A percentile compares a stretch with the other conserved stretches of the same genome.
These are phyloP conservation scores for Lactarius evosmus DNA, from an alignment of 768 basidiomycete species.

Conservation along the genomic window DNA sequence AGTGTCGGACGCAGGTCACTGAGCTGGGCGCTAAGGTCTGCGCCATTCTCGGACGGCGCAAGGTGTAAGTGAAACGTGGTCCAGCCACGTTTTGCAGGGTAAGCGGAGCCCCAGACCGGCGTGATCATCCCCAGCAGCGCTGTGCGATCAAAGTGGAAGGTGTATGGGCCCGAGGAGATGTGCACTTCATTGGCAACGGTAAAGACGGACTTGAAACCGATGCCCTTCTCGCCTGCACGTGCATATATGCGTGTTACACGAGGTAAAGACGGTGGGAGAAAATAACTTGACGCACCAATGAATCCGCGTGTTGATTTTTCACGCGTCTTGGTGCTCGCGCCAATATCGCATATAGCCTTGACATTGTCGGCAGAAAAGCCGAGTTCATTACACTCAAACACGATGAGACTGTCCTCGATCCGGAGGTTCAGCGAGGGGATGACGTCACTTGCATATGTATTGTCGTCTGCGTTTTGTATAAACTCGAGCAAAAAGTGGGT, in stretches of 20 bases:
- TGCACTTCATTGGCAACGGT: slow-evolving; percentile 31
- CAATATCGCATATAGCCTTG: slow-evolving; percentile 31
- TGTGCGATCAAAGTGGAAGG: slow-evolving; percentile 29
- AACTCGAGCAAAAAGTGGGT: slow-evolving; percentile 34
- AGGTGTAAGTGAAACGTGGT: slow-evolving; percentile 30
- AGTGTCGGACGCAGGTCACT: slow-evolving; percentile 27
- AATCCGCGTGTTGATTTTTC: slow-evolving; percentile 20
- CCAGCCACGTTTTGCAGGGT: slow-evolving; percentile 24
- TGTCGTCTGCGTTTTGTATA: slow-evolving; percentile 35
- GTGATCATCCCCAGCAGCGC: slow-evolving; percentile 32
- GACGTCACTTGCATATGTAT: slow-evolving; percentile 20
- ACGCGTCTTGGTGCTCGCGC: slow-evolving; percentile 31
- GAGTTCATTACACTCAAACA: slow-evolving; percentile 30
- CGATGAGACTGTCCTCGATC: slow-evolving; percentile 20
- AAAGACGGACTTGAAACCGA: slow-evolving; percentile 35
- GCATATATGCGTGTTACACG: background rate
- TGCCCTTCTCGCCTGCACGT: slow-evolving; percentile 33
- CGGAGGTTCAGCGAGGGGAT: slow-evolving; percentile 24
- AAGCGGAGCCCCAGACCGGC: slow-evolving; percentile 18
- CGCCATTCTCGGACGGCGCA: slow-evolving; percentile 13
- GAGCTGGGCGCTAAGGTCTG: slow-evolving; percentile 23
- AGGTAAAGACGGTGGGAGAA: background rate
- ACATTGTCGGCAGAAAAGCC: slow-evolving; percentile 30
- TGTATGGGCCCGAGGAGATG: slow-evolving; percentile 29
- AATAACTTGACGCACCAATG: slow-evolving; percentile 14